Evolutionary conservation across 805 yeast genomes (phyloP).

Genomic region (Tetrapisispora taiwanensis): DNA sequence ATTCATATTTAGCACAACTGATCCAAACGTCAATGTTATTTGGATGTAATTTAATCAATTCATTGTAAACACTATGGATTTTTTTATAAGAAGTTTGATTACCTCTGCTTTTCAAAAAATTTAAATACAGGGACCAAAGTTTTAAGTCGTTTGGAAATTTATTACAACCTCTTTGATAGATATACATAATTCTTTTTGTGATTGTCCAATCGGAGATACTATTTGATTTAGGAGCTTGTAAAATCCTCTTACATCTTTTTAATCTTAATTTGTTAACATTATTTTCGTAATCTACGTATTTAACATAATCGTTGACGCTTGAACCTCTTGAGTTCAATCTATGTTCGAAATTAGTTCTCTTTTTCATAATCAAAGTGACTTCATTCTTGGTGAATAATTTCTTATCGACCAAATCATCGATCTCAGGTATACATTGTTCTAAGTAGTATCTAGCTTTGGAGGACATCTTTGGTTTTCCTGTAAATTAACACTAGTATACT

Average conservation of each 20-base stretch:
- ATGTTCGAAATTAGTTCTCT: constrained; percentile 93
- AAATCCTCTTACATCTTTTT: constrained; percentile 57
- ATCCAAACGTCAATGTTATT: constrained; percentile 85
- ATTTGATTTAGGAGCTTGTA: constrained; percentile 45
- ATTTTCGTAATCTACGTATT: constrained; percentile 70
- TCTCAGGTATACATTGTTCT: constrained; percentile 77
- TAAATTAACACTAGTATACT: too few relatives aligned
- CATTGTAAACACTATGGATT: constrained; percentile 66
- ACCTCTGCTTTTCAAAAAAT: constrained; percentile 47
- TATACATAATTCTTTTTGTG: constrained; percentile 65
- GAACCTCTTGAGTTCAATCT: constrained; percentile 77
- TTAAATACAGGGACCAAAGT: constrained; percentile 71
- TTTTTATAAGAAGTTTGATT: constrained; percentile 54
- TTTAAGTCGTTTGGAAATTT: constrained; percentile 68
- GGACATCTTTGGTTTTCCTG: constrained; percentile 27
- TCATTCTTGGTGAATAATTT: constrained; percentile 78
- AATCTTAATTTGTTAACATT: constrained; percentile 68
- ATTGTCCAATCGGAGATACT: constrained; percentile 84
- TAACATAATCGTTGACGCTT: constrained; percentile 62
- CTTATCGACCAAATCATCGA: constrained; percentile 74
- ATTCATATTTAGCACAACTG: constrained; percentile 88
- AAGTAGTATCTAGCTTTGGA: constrained; percentile 46
- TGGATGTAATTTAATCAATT: constrained; percentile 81
- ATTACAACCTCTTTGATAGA: constrained; percentile 72
- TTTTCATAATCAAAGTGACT: constrained; percentile 74